These are phyloP conservation scores for Begonia masoniana DNA, from an alignment of 306 rosid genomes.

Conservation along the genomic window DNA sequence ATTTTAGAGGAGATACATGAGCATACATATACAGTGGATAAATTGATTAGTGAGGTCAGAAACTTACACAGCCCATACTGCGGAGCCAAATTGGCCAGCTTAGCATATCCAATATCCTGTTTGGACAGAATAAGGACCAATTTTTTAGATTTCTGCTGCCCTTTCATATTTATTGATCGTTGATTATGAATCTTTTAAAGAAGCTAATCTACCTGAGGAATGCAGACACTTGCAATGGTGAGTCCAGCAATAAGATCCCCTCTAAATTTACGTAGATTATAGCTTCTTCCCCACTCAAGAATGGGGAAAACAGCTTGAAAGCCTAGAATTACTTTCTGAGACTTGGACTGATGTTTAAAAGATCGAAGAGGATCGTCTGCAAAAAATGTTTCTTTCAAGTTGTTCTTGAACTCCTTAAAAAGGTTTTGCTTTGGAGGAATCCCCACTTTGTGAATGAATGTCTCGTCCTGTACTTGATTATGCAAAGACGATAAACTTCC, in stretches of 20 bases:
- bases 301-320: slow-evolving; percentile 20
- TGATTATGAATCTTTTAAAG: neutral
- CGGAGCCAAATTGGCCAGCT: slow-evolving; percentile 20
- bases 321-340: slow-evolving; percentile 6
- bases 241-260: slow-evolving; percentile 23
- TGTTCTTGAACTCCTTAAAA: slow-evolving; percentile 8
- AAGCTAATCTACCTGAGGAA: slow-evolving; percentile 18
- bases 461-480: slow-evolving; percentile 14
- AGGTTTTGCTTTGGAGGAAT: slow-evolving; percentile 22
- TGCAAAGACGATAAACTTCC: slow-evolving; percentile 32
- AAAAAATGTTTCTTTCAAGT: slow-evolving; percentile 19
- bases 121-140: neutral
- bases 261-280: slow-evolving; percentile 11
- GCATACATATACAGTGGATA: too few species aligned
- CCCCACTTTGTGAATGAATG: slow-evolving; percentile 19
- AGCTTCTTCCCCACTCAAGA: slow-evolving; percentile 14
- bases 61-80: slow-evolving; percentile 22
- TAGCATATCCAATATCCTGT: slow-evolving; percentile 29
- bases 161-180: neutral
- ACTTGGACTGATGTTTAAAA: slow-evolving; percentile 12
- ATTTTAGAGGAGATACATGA: too few species aligned
- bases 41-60: neutral
- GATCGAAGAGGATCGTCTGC: slow-evolving; percentile 25
- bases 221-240: slow-evolving; percentile 27
- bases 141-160: too few species aligned